phyloP scores from a whole-genome alignment of 495 filamentous ascomycete species.

The Xylaria curta region DNA sequence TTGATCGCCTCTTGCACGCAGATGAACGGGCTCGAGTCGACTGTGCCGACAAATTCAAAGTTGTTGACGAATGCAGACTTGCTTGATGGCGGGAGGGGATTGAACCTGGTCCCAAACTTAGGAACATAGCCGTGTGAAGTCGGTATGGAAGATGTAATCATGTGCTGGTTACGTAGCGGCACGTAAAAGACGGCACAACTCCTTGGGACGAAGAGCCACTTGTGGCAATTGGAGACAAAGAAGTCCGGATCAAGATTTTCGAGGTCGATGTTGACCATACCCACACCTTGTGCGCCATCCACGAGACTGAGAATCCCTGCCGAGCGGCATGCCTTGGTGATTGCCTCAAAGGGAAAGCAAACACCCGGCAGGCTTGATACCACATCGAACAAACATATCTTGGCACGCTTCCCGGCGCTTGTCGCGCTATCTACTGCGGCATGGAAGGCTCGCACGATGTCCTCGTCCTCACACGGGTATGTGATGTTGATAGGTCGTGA shows the following conservation, averaged over 20 bases:
- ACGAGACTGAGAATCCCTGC: conserved; percentile 63
- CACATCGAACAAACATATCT: conserved; percentile 75
- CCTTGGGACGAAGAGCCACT: conserved; percentile 85
- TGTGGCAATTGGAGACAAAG: conserved; percentile 78
- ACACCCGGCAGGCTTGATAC: conserved; percentile 76
- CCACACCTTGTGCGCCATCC: conserved; percentile 78
- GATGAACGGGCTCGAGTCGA: conserved; percentile 72
- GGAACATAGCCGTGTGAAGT: conserved; percentile 66
- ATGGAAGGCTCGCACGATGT: conserved; percentile 58
- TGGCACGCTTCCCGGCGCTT: conserved; percentile 49
- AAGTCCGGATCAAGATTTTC: conserved; percentile 71
- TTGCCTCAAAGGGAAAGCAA: conserved; percentile 72
- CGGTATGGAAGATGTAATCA: conserved; percentile 73
- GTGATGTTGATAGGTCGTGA: conserved; percentile 46
- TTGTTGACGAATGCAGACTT: conserved; percentile 68
- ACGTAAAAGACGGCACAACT: conserved; percentile 78
- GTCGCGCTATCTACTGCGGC: conserved; percentile 48
- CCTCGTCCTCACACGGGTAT: conserved; percentile 65
- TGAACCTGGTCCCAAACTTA: conserved; percentile 40
- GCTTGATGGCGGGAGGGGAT: conserved; percentile 52
- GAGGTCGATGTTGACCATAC: conserved; percentile 71
- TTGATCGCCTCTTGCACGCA: conserved; percentile 72
- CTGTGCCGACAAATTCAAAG: conserved; percentile 80
- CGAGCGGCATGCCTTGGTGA: conserved; percentile 65
- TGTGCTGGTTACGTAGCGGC: conserved; percentile 68